These are phyloP conservation scores for Magnolia officinalis DNA, from an alignment of 164 flowering plant species.

Conservation along the genomic window DNA sequence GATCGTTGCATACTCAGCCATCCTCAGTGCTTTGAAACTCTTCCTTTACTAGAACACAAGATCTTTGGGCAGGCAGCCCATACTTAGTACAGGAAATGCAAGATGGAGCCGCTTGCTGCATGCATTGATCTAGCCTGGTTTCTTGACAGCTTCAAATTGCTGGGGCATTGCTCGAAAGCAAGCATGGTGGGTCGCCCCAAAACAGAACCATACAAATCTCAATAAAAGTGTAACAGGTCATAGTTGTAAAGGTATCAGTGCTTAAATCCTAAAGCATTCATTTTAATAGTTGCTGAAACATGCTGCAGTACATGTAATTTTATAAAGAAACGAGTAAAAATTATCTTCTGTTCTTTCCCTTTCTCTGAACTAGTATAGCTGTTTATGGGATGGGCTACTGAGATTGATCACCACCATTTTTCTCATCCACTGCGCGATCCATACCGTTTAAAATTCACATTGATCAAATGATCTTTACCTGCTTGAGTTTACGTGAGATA, in stretches of 20 bases:
- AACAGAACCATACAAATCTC: constrained; percentile 3
- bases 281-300: neutral
- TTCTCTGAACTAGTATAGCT: too few species aligned
- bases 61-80: neutral
- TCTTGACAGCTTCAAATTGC: neutral
- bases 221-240: constrained; percentile 13
- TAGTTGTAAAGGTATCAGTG: constrained; percentile 21
- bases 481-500: too few species aligned
- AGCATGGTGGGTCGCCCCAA: neutral
- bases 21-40: neutral
- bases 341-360: neutral
- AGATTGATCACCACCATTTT: too few species aligned
- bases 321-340: too few species aligned
- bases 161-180: neutral
- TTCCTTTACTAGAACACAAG: neutral
- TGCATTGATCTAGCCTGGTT: neutral
- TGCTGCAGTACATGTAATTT: neutral
- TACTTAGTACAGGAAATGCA: neutral
- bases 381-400: too few species aligned
- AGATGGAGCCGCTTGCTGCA: neutral
- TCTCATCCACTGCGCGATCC: too few species aligned
- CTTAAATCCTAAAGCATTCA: constrained; percentile 2
- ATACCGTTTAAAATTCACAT: too few species aligned
- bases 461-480: too few species aligned
- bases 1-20: neutral